A percentile compares a stretch with the other conserved stretches of the same genome.
phyloP scores from a whole-genome alignment of 306 rosid genomes.

The Ochetophila trinervis region DNA sequence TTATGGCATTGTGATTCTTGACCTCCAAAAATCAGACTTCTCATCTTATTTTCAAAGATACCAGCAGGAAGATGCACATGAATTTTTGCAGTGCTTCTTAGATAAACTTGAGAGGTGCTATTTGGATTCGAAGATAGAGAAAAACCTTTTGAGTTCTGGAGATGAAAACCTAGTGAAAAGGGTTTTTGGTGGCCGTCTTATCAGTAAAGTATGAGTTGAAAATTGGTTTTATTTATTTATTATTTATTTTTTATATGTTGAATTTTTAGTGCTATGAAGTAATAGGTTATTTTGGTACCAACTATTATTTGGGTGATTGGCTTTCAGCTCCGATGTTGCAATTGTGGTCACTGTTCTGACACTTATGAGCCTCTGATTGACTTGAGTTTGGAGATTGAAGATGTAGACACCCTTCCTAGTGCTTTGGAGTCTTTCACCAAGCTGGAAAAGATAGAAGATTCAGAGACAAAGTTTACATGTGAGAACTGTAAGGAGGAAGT shows the following conservation, averaged over 20 bases:
- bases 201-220: constrained; percentile 56
- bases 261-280: constrained; percentile 8
- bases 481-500: constrained; percentile 72
- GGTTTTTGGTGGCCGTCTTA: constrained; percentile 76
- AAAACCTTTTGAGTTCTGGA: constrained; percentile 19
- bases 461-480: constrained; percentile 54
- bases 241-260: background rate
- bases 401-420: constrained; percentile 53
- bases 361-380: constrained; percentile 76
- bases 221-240: constrained; percentile 1
- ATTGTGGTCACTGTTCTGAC: constrained; percentile 64
- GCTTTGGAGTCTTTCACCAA: constrained; percentile 81
- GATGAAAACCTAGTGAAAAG: constrained; percentile 54
- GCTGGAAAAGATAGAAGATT: constrained; percentile 64
- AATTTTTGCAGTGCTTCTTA: constrained; percentile 77
- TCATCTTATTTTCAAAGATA: constrained; percentile 57
- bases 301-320: background rate
- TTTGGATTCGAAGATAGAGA: constrained; percentile 28
- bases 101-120: constrained; percentile 67
- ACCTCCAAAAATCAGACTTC: constrained; percentile 44
- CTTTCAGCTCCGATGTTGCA: constrained; percentile 76
- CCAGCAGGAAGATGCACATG: constrained; percentile 96
- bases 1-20: constrained; percentile 42
- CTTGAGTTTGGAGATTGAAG: constrained; percentile 80
- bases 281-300: background rate